Evolutionary conservation across 176 grass and related monocot genomes (phyloP), one percentile per base, ranked within the genome.

Genomic region (Musa troglodytarum): DNA sequence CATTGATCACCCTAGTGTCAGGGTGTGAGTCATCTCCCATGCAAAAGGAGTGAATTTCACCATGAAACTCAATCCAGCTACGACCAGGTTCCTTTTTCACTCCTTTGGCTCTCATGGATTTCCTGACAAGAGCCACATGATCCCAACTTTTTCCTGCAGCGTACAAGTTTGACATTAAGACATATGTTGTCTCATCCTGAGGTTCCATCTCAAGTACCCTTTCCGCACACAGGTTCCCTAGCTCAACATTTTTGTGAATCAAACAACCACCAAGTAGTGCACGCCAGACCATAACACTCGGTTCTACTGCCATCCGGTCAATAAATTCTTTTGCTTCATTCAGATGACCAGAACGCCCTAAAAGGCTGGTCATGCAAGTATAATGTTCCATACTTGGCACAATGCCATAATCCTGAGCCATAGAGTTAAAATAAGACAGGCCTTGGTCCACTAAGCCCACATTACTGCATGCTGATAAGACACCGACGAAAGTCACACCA

Each of bases 371-470:
- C 54, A 83, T 83, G 69, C 81, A 83, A 78, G 81, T 78, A 55
- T 83, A 83, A 50, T 83, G 81, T 24, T 83, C 81, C 81, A 83
- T 83, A 53, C 74, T 54, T 28, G 81, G 81, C 52, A 65, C 52
- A 50, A 83, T 78, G 49, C 73, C 64, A 53, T 83, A 71, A 29
- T 71, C 54, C 10, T 14, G 3, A 71, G 15, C 62, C 81, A 83
- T 83, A 5, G 55, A 77, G 53, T 77, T 22, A 53, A 80, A 80
- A 73, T 72, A 53, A 20, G 14, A 73, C 21, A 80, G 73, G 4
- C 78, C 78, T 15, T 73, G 43, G 1, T 80, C 16, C 21, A 80
- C 78, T 50, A 73, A 80, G 34, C 69, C 78, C 62, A 53, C 53
- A 64, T 73, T 73, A 17, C 78, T 73, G 58, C 69, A 80, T 54